Percentiles rank a stretch among this genome's conserved stretches.
Evolutionary conservation across 805 yeast genomes (phyloP).

Genomic region (Saccharomycopsis javanensis): DNA sequence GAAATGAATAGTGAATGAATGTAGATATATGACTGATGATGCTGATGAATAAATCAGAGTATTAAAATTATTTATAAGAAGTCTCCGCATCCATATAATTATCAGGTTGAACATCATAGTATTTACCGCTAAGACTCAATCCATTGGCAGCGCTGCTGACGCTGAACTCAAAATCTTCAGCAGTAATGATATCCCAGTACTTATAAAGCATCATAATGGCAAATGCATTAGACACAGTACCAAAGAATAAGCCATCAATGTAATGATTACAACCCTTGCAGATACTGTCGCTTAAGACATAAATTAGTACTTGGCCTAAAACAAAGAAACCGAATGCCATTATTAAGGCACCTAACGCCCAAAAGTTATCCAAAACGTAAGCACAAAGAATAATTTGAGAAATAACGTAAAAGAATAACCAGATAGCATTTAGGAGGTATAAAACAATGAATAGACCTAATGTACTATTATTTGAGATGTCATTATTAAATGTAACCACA

Average conservation of each 20-base stretch:
- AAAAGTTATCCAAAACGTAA: conserved; percentile 59
- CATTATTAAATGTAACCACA: conserved; percentile 56
- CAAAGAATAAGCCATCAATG: conserved; percentile 83
- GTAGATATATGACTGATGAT: neutral
- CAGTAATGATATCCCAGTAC: conserved; percentile 92
- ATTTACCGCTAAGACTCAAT: neutral
- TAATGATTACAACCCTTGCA: conserved; percentile 75
- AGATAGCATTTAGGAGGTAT: conserved; percentile 62
- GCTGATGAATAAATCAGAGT: neutral
- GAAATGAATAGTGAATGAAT: neutral
- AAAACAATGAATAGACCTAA: conserved; percentile 60
- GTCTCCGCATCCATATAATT: neutral
- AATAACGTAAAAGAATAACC: conserved; percentile 50
- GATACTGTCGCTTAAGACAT: conserved; percentile 54
- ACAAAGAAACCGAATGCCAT: conserved; percentile 66
- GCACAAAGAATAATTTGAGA: conserved; percentile 62
- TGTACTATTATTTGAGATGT: conserved; percentile 34
- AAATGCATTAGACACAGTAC: conserved; percentile 68
- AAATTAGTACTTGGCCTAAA: conserved; percentile 69
- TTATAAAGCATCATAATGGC: conserved; percentile 92
- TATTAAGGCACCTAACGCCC: conserved; percentile 84
- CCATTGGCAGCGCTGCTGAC: conserved; percentile 37
- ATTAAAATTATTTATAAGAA: neutral
- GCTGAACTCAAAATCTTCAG: conserved; percentile 88
- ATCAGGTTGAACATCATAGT: neutral